phyloP scores from a whole-genome alignment of 2,329 filamentous ascomycete genomes.

The Chrysosporium keratinophilum region DNA sequence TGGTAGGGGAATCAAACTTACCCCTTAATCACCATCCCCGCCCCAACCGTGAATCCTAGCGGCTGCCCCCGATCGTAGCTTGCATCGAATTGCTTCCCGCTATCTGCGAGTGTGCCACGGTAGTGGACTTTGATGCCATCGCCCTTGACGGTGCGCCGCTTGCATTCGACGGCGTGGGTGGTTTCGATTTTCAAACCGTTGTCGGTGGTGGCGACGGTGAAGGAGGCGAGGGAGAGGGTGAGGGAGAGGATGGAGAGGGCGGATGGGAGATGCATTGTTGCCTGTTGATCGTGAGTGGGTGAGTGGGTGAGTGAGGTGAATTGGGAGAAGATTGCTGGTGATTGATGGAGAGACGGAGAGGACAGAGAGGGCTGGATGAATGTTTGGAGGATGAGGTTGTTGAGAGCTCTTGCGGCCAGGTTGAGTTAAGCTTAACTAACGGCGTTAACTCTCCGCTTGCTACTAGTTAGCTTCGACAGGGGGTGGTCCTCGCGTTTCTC shows the following conservation, averaged over 20 bases:
- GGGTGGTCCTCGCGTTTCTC: no score
- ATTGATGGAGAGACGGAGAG: background rate
- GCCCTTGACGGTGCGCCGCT: conserved; percentile 62
- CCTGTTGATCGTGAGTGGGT: background rate
- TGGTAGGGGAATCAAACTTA: conserved; percentile 34
- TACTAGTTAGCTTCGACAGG: no score
- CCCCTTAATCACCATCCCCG: conserved; percentile 81
- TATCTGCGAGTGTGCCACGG: conserved; percentile 62
- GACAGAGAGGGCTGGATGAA: no score
- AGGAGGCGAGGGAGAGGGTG: conserved; percentile 34
- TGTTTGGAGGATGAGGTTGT: no score
- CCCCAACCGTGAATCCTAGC: conserved; percentile 68
- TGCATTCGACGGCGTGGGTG: conserved; percentile 58
- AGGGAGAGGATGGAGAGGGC: conserved; percentile 28
- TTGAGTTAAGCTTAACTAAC: no score
- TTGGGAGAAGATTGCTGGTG: background rate
- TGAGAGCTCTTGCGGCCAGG: no score
- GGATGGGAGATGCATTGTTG: conserved; percentile 9
- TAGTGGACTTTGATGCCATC: conserved; percentile 84
- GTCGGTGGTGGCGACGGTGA: conserved; percentile 46
- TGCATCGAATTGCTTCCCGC: conserved; percentile 74
- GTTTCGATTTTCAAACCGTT: conserved; percentile 69
- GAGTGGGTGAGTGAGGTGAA: background rate
- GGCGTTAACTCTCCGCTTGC: no score
- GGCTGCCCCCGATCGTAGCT: conserved; percentile 67